Base-by-base conservation (phyloP, 2,329 filamentous ascomycete genomes). In the Westerdykella aurantiaca region DNA sequence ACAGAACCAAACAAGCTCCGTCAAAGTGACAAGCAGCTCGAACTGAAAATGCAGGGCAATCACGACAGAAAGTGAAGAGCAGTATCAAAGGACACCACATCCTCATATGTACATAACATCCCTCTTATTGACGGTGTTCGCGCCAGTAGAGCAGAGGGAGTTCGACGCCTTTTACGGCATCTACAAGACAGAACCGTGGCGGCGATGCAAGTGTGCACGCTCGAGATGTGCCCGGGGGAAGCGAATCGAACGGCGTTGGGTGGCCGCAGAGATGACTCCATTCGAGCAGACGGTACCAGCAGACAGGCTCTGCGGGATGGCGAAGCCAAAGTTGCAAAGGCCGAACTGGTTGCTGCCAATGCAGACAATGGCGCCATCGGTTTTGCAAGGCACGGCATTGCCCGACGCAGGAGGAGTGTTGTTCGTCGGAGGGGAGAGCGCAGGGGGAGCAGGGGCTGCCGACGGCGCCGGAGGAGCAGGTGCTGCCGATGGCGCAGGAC, bases 301-400 rank as follows among this genome's bases (percentile, higher is more conserved):
- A 9, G 72, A 65, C 22, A 74, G 61, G 29, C 59, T 49, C 48
- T 69, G 66, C 6, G 66, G 50, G 31, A 72, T 58, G 5, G 69
- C 71, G 44, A 59, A 70, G 37, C 67, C 63, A 41, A 63, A 57
- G 60, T 73, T 63, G 66, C 71, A 74, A 31, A 73, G 58, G 25
- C 71, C 72, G 43, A 70, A 75, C 21, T 67, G 60, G 33, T 50
- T 59, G 39, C 44, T 50, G 40, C 69, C 69, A 31, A 72, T 69
- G 61, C 72, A 75, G 44, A 73, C 59, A 37, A 75, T 52, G 21
- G 55, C 58, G 16, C 71, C 71, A 7, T 70, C 63, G 31, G 52
- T 62, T 12, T 61, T 56, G 63, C 72, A 74, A 31, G 69, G 51
- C 31, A 51, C 53, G 38, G 53, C 45, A 46, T 21, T 29, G 45